Evolutionary conservation across 768 basidiomycete species (phyloP).

Genomic region (Lactarius sanguifluus): DNA sequence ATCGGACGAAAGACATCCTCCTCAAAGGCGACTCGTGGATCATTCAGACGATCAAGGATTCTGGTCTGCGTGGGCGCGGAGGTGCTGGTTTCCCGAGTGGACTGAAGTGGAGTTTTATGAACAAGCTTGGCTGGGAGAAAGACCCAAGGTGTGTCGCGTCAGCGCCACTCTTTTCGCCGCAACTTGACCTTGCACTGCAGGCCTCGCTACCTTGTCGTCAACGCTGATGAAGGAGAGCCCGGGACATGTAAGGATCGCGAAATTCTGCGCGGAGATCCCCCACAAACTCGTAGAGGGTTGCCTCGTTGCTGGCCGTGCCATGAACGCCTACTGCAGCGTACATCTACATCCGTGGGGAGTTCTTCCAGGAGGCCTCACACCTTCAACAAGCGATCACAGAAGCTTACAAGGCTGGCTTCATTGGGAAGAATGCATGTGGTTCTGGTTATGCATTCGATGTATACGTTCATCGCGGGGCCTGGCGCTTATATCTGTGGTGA

Average conservation of each 20-base stretch:
- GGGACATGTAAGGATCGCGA: slow-evolving; percentile 99
- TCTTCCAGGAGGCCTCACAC: slow-evolving; percentile 92
- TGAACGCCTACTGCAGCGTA: slow-evolving; percentile 99
- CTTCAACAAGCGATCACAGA: slow-evolving; percentile 95
- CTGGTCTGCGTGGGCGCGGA: slow-evolving; percentile 91
- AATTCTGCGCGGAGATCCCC: slow-evolving; percentile 94
- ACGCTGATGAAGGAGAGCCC: slow-evolving; percentile 98
- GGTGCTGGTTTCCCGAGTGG: slow-evolving; percentile 97
- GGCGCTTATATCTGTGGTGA: slow-evolving; percentile 99
- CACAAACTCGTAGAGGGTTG: slow-evolving; percentile 99
- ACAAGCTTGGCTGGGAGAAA: slow-evolving; percentile 98
- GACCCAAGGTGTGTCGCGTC: slow-evolving; percentile 63
- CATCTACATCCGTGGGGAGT: slow-evolving; percentile 99
- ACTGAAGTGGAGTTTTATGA: slow-evolving; percentile 98
- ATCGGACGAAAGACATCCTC: slow-evolving; percentile 94
- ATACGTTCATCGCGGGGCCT: slow-evolving; percentile 97
- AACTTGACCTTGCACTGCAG: slow-evolving; percentile 40
- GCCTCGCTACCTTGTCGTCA: slow-evolving; percentile 95
- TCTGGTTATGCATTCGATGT: slow-evolving; percentile 96
- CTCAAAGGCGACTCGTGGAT: slow-evolving; percentile 97
- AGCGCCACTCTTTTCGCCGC: neutral
- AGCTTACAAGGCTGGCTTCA: slow-evolving; percentile 84
- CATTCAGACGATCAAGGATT: slow-evolving; percentile 94
- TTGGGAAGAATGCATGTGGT: slow-evolving; percentile 91
- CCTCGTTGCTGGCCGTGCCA: slow-evolving; percentile 91